Percentiles rank a stretch among this genome's conserved stretches.
phyloP scores from a whole-genome alignment of 73 alveolate species.

The Stentor coeruleus region DNA sequence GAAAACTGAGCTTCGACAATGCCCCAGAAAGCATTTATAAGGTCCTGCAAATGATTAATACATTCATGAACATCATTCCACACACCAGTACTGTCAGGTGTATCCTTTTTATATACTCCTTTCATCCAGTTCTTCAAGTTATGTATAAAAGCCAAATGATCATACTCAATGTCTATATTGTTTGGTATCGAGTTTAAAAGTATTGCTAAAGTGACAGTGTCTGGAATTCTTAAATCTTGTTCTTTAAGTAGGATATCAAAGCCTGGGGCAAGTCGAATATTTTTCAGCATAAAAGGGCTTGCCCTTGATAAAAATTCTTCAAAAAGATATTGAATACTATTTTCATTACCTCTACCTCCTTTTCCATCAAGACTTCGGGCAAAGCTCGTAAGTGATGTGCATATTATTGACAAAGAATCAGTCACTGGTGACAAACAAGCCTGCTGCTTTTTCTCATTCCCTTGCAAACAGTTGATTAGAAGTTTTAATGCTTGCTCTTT shows the following conservation, averaged over 20 bases:
- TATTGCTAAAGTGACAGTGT: neutral
- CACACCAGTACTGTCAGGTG: neutral
- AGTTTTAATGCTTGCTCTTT: constrained; percentile 43
- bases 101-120: neutral
- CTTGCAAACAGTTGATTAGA: constrained; percentile 34
- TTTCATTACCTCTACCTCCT: neutral
- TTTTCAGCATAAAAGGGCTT: constrained; percentile 6
- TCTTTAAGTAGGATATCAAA: neutral
- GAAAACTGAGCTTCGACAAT: neutral
- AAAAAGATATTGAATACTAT: neutral
- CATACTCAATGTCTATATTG: neutral
- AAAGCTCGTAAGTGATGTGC: neutral
- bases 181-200: neutral
- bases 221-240: neutral
- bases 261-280: constrained; percentile 1
- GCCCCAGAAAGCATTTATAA: neutral
- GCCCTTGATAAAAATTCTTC: neutral
- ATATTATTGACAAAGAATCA: constrained; percentile 45
- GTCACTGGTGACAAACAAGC: constrained; percentile 50
- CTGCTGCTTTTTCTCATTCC: constrained; percentile 43
- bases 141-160: neutral
- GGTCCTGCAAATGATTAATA: neutral
- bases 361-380: neutral
- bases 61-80: neutral
- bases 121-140: neutral